These are phyloP conservation scores for Thalassiosira profunda DNA, from an alignment of 108 stramenopile genomes.

Conservation along the genomic window DNA sequence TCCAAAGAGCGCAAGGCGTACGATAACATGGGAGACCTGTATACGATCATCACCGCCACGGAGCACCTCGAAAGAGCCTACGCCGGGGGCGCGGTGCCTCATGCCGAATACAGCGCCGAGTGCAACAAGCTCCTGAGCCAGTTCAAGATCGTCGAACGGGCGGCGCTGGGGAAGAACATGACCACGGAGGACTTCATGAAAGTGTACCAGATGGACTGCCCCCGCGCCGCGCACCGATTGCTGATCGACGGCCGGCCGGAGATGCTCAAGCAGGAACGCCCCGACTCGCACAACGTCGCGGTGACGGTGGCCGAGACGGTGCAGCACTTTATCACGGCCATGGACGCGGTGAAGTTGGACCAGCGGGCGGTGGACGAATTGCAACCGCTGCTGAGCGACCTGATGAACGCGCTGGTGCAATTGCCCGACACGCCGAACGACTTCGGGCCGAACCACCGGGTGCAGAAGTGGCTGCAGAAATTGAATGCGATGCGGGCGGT, in stretches of 20 bases:
- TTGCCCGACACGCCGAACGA: constrained; percentile 89
- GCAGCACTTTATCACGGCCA: constrained; percentile 97
- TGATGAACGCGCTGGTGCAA: constrained; percentile 86
- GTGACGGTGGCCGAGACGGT: constrained; percentile 92
- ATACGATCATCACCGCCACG: constrained; percentile 96
- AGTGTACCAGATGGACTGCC: constrained; percentile 96
- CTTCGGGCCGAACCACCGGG: constrained; percentile 90
- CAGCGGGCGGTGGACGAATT: constrained; percentile 97
- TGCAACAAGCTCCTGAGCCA: constrained; percentile 96
- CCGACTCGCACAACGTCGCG: constrained; percentile 56
- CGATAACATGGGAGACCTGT: constrained; percentile 93
- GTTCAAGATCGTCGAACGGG: constrained; percentile 94
- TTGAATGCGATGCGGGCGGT: constrained; percentile 95
- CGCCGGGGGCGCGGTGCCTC: constrained; percentile 89
- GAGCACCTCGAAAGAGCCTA: constrained; percentile 97
- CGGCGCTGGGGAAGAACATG: constrained; percentile 55
- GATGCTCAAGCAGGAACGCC: constrained; percentile 66
- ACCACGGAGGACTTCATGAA: constrained; percentile 78
- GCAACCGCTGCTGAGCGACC: constrained; percentile 93
- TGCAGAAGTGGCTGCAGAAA: constrained; percentile 92
- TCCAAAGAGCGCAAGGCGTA: constrained; percentile 75
- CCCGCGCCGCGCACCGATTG: constrained; percentile 92
- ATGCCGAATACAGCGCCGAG: constrained; percentile 86
- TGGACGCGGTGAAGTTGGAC: constrained; percentile 97
- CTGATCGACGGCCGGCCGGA: constrained; percentile 94